phyloP scores from a whole-genome alignment of 2,329 filamentous ascomycete species.

The Cucurbitaria berberidis region DNA sequence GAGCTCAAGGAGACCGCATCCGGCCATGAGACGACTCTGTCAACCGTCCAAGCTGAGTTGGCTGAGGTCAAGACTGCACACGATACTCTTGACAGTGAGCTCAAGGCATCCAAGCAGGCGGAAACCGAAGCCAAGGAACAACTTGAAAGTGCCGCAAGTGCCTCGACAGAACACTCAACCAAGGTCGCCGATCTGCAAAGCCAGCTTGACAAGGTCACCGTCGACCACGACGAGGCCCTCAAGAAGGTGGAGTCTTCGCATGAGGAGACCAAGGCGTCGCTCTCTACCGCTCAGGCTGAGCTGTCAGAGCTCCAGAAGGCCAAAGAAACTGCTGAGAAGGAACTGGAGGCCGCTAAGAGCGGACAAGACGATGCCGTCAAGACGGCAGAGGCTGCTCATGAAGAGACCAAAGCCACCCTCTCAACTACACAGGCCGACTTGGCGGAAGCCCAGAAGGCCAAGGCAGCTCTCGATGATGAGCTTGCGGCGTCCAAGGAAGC shows the following conservation, averaged over 20 bases:
- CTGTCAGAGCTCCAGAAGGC: conserved; percentile 4
- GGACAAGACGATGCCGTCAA: conserved; percentile 1
- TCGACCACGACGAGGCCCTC: conserved; percentile 24
- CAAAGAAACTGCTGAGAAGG: conserved; percentile 16
- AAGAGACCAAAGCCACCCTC: conserved; percentile 17
- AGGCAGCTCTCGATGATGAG: conserved; percentile 21
- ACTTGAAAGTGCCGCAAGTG: conserved; percentile 11
- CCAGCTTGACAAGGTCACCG: conserved; percentile 30
- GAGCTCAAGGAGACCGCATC: conserved; percentile 25
- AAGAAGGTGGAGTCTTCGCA: conserved; percentile 16
- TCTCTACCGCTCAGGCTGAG: conserved; percentile 12
- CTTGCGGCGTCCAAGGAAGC: conserved; percentile 26
- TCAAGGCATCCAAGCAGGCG: conserved; percentile 23
- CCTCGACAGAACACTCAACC: conserved; percentile 12
- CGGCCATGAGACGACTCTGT: conserved; percentile 12
- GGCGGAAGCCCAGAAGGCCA: conserved; percentile 11
- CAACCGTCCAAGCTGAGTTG: conserved; percentile 14
- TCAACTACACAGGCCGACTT: conserved; percentile 9
- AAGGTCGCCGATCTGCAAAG: conserved; percentile 28
- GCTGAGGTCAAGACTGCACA: conserved; percentile 24
- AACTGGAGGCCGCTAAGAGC: conserved; percentile 11
- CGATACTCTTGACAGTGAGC: conserved; percentile 23
- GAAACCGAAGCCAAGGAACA: conserved; percentile 14
- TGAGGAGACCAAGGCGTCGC: conserved; percentile 24
- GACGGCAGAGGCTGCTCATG: conserved; percentile 17